Conservation (phyloP, 2,329 filamentous ascomycete genomes). For the Aspergillus transmontanensis region DNA sequence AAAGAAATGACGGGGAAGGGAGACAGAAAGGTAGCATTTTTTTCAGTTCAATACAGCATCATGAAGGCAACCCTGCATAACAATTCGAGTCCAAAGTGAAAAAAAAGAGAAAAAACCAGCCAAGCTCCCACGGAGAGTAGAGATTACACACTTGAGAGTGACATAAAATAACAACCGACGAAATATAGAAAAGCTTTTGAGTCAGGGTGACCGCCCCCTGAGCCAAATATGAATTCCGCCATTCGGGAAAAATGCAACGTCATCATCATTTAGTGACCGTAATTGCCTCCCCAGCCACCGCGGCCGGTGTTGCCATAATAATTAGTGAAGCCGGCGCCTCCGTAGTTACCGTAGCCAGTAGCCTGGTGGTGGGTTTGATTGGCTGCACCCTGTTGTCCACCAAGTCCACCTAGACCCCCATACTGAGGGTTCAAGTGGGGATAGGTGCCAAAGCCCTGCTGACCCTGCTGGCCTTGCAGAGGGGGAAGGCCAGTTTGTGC, state of each 20-base stretch:
- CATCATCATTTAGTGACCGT: slow-evolving; percentile 44
- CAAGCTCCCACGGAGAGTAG: slow-evolving; percentile 43
- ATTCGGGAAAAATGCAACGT: slow-evolving; percentile 28
- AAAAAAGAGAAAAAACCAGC: slow-evolving; percentile 32
- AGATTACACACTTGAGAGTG: slow-evolving; percentile 44
- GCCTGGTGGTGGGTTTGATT: slow-evolving; percentile 46
- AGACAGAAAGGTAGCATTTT: slow-evolving; percentile 29
- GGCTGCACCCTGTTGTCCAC: slow-evolving; percentile 44
- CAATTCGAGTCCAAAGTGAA: slow-evolving; percentile 24
- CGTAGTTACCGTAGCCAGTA: slow-evolving; percentile 47
- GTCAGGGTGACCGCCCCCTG: slow-evolving; percentile 21
- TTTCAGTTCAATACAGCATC: slow-evolving; percentile 41
- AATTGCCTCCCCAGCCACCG: slow-evolving; percentile 51
- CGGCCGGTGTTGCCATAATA: slow-evolving; percentile 48
- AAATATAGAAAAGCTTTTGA: slow-evolving; percentile 25
- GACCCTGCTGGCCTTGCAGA: slow-evolving; percentile 55
- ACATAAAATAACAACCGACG: slow-evolving; percentile 23
- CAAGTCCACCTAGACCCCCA: slow-evolving; percentile 47
- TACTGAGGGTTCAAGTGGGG: slow-evolving; percentile 58
- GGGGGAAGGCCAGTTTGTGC: slow-evolving; percentile 56
- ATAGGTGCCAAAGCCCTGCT: slow-evolving; percentile 61
- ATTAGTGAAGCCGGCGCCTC: slow-evolving; percentile 44
- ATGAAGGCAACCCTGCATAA: slow-evolving; percentile 31
- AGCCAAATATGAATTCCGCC: slow-evolving; percentile 34
- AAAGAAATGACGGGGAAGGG: slow-evolving; percentile 22